These are phyloP conservation scores for Cerrena zonata DNA, from an alignment of 1,284 basidiomycete genomes.

Conservation along the genomic window DNA sequence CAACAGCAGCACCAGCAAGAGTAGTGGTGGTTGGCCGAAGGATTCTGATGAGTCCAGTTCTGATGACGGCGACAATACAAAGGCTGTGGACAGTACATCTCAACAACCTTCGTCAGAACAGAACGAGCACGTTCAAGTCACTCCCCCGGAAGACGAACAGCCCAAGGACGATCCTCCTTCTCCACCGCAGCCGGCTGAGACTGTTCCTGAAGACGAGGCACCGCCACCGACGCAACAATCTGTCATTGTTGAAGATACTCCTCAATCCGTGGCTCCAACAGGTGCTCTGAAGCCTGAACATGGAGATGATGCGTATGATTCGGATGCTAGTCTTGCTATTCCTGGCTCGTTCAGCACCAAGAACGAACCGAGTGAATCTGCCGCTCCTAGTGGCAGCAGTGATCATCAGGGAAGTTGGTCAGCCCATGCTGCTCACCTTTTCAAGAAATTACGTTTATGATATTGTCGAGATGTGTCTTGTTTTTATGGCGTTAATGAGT, in stretches of 20 bases:
- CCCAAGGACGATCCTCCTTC: background rate
- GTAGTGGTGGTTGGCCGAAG: constrained; percentile 22
- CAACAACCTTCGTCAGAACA: constrained; percentile 18
- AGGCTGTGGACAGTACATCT: background rate
- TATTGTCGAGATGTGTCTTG: too few species aligned
- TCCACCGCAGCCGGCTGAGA: too few species aligned
- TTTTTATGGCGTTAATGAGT: too few species aligned
- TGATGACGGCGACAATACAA: constrained; percentile 29
- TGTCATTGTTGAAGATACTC: background rate
- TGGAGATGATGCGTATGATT: background rate
- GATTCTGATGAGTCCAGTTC: constrained; percentile 15
- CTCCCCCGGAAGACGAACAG: constrained; percentile 20
- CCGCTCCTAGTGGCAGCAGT: background rate
- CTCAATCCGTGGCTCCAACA: background rate
- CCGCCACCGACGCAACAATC: too few species aligned
- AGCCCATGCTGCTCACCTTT: background rate
- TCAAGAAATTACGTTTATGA: constrained; percentile 1
- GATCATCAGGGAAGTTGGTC: background rate
- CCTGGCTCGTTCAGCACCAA: background rate
- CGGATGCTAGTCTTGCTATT: background rate
- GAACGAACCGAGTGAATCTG: background rate
- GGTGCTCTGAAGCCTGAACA: background rate
- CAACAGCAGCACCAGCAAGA: constrained; percentile 13
- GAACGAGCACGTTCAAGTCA: constrained; percentile 26
- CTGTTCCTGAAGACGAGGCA: too few species aligned